Evolutionary conservation across 768 basidiomycete species (phyloP).

Genomic region (Leccinum uliginosum): DNA sequence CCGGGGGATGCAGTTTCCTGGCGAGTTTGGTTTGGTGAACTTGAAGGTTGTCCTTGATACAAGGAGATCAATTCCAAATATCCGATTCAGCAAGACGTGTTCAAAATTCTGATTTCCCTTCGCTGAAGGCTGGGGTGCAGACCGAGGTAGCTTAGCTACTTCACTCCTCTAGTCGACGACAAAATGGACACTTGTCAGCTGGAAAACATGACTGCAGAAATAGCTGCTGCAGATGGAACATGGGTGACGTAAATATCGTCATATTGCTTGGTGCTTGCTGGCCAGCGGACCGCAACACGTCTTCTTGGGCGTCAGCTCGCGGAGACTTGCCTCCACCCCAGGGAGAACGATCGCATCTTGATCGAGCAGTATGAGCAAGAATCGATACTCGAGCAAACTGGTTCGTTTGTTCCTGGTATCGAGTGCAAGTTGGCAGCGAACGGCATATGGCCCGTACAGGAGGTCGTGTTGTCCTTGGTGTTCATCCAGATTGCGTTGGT

Average conservation of each 20-base stretch:
- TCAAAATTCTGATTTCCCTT: constrained; percentile 23
- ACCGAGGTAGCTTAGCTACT: constrained; percentile 16
- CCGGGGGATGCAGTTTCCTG: constrained; percentile 30
- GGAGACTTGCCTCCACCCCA: constrained; percentile 26
- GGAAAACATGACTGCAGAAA: constrained; percentile 23
- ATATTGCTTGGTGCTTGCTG: constrained; percentile 33
- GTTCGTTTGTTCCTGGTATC: constrained; percentile 27
- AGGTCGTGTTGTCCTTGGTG: constrained; percentile 31
- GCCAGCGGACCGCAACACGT: constrained; percentile 35
- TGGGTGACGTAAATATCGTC: constrained; percentile 32
- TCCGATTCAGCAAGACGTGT: constrained; percentile 25
- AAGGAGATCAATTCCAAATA: constrained; percentile 27
- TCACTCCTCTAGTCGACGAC: no score
- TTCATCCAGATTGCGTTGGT: constrained; percentile 32
- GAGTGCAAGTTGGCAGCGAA: constrained; percentile 19
- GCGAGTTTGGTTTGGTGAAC: constrained; percentile 33
- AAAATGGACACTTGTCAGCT: background rate
- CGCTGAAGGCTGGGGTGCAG: constrained; percentile 24
- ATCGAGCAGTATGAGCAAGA: constrained; percentile 23
- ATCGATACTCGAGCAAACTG: constrained; percentile 32
- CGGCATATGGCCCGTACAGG: constrained; percentile 31
- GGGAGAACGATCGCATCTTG: constrained; percentile 31
- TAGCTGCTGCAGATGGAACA: constrained; percentile 26
- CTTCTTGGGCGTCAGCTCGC: constrained; percentile 35
- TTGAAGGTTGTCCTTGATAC: constrained; percentile 32